phyloP scores from a whole-genome alignment of 2,329 filamentous ascomycete species.

The Calonectria ilicicola region DNA sequence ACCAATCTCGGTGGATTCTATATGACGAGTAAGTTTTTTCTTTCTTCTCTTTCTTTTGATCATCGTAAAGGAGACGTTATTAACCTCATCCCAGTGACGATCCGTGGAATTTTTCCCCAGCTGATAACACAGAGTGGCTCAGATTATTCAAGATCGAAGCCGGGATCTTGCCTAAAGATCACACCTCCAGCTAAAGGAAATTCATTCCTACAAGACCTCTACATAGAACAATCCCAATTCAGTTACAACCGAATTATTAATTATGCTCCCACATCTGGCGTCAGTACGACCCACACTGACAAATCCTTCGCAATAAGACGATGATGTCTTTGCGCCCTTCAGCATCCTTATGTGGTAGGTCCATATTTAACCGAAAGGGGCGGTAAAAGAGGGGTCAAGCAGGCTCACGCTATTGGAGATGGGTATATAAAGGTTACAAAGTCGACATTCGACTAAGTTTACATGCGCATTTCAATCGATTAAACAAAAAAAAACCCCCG shows the following conservation, averaged over 20 bases:
- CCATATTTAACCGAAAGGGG: background rate
- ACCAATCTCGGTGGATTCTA: constrained; percentile 46
- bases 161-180: background rate
- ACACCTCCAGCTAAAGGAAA: background rate
- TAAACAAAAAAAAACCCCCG: background rate
- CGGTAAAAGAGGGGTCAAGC: background rate
- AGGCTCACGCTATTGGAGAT: background rate
- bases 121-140: background rate
- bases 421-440: background rate
- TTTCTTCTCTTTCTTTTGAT: background rate
- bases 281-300: background rate
- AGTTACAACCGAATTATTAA: background rate
- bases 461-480: no score
- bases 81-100: background rate
- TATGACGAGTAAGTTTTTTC: constrained; percentile 37
- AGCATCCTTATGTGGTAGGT: background rate
- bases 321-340: background rate
- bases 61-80: background rate
- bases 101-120: background rate
- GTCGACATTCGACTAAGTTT: background rate
- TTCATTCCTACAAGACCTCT: background rate
- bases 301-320: background rate
- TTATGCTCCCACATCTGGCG: background rate
- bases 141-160: background rate
- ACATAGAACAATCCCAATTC: background rate